A percentile compares a stretch with the other conserved stretches of the same genome.
These are phyloP conservation scores for Cyberlindnera amylophila DNA, from an alignment of 805 yeast species.

Conservation along the genomic window DNA sequence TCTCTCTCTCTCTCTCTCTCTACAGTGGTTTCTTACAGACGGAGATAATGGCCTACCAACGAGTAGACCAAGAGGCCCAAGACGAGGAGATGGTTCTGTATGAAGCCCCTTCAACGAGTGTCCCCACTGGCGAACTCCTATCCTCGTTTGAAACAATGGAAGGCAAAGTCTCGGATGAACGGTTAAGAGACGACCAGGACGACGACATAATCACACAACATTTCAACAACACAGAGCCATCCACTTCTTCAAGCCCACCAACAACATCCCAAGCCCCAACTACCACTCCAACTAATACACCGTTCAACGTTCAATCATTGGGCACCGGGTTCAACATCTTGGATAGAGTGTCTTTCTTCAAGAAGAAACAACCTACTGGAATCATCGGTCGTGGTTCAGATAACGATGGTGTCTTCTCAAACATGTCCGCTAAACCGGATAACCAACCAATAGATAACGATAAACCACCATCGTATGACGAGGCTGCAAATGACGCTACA, in stretches of 20 bases:
- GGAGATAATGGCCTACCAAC: too few relatives aligned
- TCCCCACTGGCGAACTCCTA: constrained; percentile 6
- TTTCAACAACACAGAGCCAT: constrained; percentile 4
- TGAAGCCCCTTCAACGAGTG: constrained; percentile 6
- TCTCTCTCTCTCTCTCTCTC: too few relatives aligned
- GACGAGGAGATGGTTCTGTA: constrained; percentile 10
- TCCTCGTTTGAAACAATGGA: constrained; percentile 10
- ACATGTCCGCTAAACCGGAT: constrained; percentile 87
- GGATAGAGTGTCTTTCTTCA: constrained; percentile 31
- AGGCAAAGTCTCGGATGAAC: constrained; percentile 12
- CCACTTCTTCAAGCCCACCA: neutral
- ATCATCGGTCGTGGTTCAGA: constrained; percentile 32
- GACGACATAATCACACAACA: constrained; percentile 7
- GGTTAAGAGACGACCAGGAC: constrained; percentile 7
- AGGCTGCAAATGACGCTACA: constrained; percentile 88
- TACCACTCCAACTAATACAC: too few relatives aligned
- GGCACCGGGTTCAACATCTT: constrained; percentile 38
- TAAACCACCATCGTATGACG: constrained; percentile 84
- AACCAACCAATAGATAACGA: constrained; percentile 35
- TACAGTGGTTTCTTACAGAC: too few relatives aligned
- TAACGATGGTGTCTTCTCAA: constrained; percentile 90
- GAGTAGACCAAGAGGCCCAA: too few relatives aligned
- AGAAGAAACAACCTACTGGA: constrained; percentile 16
- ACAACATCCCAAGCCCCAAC: neutral
- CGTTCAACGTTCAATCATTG: constrained; percentile 18